These are phyloP conservation scores for Aspergillus neoniger DNA, from an alignment of 2,329 filamentous ascomycete species.

Conservation along the genomic window DNA sequence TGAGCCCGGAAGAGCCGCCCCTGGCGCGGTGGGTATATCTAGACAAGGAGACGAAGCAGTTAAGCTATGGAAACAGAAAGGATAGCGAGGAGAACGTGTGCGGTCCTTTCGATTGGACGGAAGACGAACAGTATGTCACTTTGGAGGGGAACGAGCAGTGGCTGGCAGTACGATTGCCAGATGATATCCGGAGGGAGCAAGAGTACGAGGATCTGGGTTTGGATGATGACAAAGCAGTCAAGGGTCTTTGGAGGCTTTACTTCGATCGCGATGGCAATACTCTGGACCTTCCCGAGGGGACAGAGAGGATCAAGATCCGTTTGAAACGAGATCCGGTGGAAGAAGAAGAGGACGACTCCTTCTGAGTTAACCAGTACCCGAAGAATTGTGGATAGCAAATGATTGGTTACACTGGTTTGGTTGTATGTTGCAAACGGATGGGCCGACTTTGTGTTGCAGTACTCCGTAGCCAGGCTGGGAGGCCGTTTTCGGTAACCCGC, in stretches of 20 bases:
- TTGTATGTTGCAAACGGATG: neutral
- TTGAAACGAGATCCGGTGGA: neutral
- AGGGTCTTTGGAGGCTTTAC: conserved; percentile 2
- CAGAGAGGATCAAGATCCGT: neutral
- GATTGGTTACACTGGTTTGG: too few species aligned
- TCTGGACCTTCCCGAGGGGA: neutral
- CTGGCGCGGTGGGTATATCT: conserved; percentile 8
- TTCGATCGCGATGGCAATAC: conserved; percentile 6
- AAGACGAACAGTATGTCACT: conserved; percentile 1
- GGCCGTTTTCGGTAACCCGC: neutral
- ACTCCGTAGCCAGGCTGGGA: neutral
- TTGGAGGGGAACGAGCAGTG: neutral
- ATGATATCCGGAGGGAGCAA: neutral
- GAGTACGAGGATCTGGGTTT: neutral
- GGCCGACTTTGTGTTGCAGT: neutral
- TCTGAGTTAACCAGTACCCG: neutral
- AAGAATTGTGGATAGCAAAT: neutral
- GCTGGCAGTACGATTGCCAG: conserved; percentile 6
- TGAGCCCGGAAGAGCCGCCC: neutral
- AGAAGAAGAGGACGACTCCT: neutral
- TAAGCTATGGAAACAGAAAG: neutral
- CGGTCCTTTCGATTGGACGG: conserved; percentile 1
- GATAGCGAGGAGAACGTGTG: conserved; percentile 2
- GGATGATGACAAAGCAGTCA: neutral
- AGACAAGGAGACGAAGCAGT: neutral